A percentile compares a stretch with the other conserved stretches of the same genome.
Evolutionary conservation across 2,329 filamentous ascomycete genomes (phyloP).

Genomic region (Penicillium sp.): DNA sequence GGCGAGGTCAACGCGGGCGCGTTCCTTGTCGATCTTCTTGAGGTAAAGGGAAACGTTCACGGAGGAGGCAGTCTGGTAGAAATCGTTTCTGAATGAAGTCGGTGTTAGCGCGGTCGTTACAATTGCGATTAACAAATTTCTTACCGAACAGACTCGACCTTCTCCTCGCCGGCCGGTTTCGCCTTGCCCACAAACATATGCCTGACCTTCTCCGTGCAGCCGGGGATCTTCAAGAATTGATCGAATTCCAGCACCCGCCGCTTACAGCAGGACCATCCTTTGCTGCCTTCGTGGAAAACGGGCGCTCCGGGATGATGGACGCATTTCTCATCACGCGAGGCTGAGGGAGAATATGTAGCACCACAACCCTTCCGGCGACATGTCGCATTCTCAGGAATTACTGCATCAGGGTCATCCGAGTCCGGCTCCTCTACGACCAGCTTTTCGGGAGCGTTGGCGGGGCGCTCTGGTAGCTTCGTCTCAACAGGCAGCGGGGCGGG

Average conservation of each 20-base stretch:
- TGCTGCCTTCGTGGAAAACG: conserved; percentile 97
- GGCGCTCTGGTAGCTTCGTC: conserved; percentile 22
- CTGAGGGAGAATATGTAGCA: conserved; percentile 62
- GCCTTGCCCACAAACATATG: conserved; percentile 83
- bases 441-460: conserved; percentile 36
- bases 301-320: conserved; percentile 86
- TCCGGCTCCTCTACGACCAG: conserved; percentile 69
- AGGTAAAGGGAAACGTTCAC: conserved; percentile 93
- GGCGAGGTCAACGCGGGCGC: conserved; percentile 71
- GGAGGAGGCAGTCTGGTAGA: conserved; percentile 84
- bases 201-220: conserved; percentile 77
- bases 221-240: conserved; percentile 94
- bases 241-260: conserved; percentile 93
- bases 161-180: conserved; percentile 71
- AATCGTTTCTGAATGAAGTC: conserved; percentile 67
- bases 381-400: conserved; percentile 71
- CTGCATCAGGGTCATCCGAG: conserved; percentile 76
- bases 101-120: conserved; percentile 7
- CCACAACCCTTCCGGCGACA: conserved; percentile 81
- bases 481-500: conserved; percentile 29
- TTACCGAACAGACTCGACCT: conserved; percentile 76
- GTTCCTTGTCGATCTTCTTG: conserved; percentile 91
- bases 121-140: conserved; percentile 29
- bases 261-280: conserved; percentile 98
- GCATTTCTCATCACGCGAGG: conserved; percentile 69